Base-by-base conservation (phyloP, 139 green algal species). In the Diplosphaera chodatii region DNA sequence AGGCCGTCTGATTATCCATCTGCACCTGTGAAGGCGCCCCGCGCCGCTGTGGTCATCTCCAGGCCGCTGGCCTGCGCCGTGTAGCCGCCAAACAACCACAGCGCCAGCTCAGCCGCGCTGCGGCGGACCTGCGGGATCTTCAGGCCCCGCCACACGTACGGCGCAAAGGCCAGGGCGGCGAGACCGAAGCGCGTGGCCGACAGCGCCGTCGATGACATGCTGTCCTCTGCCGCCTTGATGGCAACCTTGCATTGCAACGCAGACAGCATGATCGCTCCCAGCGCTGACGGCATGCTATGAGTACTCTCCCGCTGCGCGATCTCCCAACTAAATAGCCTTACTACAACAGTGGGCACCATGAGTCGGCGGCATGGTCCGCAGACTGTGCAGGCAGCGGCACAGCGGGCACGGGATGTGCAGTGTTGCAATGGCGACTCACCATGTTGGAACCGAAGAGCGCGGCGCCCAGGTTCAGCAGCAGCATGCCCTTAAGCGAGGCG, bases 391-490 rank as follows among this genome's bases (percentile, higher is more conserved):
- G n/a, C n/a, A n/a, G n/a, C n/a, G n/a, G n/a, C n/a, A n/a, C n/a
- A n/a, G n/a, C n/a, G n/a, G n/a, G n/a, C n/a, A n/a, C n/a, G n/a
- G n/a, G n/a, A n/a, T n/a, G n/a, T n/a, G n/a, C n/a, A n/a, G n/a
- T n/a, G n/a, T n/a, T n/a, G n/a, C n/a, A n/a, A n/a, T n/a, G n/a
- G n/a, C 6, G 6, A 20, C 76, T 4, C 16, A 77, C 76, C 67
- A 81, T 75, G 41, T 84, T 84, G 32, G 73, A 79, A 0, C 78
- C 78, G 55, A 84, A 84, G 22, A 84, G 65, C 33, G 64, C 63
- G 3, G 79, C 79, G 64, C 79, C 56, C 27, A 81, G 25, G 41
- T 82, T 78, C n/a, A 84, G 75, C 28, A 81, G 69, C 27, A 81
- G 63, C 63, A 79, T 69, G 32, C 72, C 77, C 62, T 82, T 74